Base-by-base conservation (phyloP, 2,329 filamentous ascomycete species). In the Exophiala calicioides region DNA sequence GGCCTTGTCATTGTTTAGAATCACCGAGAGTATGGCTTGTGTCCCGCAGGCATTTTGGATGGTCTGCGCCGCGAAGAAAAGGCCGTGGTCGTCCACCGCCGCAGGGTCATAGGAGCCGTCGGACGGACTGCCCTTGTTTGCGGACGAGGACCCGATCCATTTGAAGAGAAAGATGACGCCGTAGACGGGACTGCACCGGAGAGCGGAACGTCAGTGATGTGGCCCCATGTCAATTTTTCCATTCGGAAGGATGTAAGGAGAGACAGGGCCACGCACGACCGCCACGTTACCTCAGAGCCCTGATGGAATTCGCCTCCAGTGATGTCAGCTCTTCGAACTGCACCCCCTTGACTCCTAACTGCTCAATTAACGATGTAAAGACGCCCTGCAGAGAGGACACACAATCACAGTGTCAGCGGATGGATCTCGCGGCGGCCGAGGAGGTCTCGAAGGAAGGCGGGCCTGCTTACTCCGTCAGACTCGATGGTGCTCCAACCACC, bases 101-200 rank as follows among this genome's bases (percentile, higher is more conserved):
- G 75, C 77, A 58, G 82, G 75, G 71, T 96, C 90, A 68, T 88
- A 95, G 24, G 73, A 76, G 52, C 93, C 93, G 66, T 97, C 90
- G 56, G 82, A 79, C 0, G 90, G 90, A 33, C 78, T 78, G 46
- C 81, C 76, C 31, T 77, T 69, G 29, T 81, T 72, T 76, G 85
- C 52, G 82, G 90, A 39, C 81, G 88, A 71, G 47, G 66, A 65
- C 38, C 65, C 65, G 37, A 68, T 67, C 64, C 66, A 98, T 73
- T 96, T 97, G 83, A 98, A 98, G 67, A 98, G 88, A 71, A 98
- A 98, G 64, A 98, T 96, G 58, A 98, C 89, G 62, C 93, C 93
- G 72, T 95, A 94, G 42, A 95, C 78, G 13, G 88, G 86, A 59
- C 85, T 83, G 52, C 45, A 27, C 32, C 33, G 20, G 6, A 38